phyloP scores from a whole-genome alignment of 768 basidiomycete species.

The Collybia nuda region DNA sequence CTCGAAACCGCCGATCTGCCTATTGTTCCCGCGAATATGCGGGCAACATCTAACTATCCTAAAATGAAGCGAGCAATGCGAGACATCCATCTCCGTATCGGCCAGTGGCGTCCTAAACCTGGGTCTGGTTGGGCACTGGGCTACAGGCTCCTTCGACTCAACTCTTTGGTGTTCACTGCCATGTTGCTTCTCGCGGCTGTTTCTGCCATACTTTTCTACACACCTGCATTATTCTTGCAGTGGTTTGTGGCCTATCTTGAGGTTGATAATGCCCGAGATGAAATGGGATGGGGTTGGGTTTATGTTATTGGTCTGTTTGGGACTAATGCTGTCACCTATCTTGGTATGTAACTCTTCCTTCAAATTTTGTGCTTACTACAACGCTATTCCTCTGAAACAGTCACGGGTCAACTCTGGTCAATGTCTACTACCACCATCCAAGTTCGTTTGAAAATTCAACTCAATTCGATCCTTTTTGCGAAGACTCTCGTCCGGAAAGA shows the following conservation, averaged over 20 bases:
- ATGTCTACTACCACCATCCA: slow-evolving; percentile 68
- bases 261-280: slow-evolving; percentile 51
- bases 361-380: neutral
- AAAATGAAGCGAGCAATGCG: slow-evolving; percentile 61
- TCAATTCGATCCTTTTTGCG: slow-evolving; percentile 82
- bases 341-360: slow-evolving; percentile 19
- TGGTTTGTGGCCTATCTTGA: slow-evolving; percentile 66
- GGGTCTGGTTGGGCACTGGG: slow-evolving; percentile 67
- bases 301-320: slow-evolving; percentile 39
- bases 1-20: slow-evolving; percentile 90
- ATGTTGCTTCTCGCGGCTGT: slow-evolving; percentile 53
- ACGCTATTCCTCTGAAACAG: slow-evolving; percentile 25
- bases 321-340: slow-evolving; percentile 29
- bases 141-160: slow-evolving; percentile 62
- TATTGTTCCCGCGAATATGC: slow-evolving; percentile 73
- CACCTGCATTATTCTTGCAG: slow-evolving; percentile 59
- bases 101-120: slow-evolving; percentile 55
- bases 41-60: slow-evolving; percentile 61
- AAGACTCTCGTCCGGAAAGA: slow-evolving; percentile 89
- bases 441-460: slow-evolving; percentile 67
- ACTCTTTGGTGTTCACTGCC: slow-evolving; percentile 36
- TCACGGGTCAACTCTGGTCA: slow-evolving; percentile 71
- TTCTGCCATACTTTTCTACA: slow-evolving; percentile 65
- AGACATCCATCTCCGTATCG: slow-evolving; percentile 47
- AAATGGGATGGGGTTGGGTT: slow-evolving; percentile 74